These are phyloP conservation scores for Beauveria sp. DNA, from an alignment of 2,329 filamentous ascomycete genomes.

Conservation along the genomic window DNA sequence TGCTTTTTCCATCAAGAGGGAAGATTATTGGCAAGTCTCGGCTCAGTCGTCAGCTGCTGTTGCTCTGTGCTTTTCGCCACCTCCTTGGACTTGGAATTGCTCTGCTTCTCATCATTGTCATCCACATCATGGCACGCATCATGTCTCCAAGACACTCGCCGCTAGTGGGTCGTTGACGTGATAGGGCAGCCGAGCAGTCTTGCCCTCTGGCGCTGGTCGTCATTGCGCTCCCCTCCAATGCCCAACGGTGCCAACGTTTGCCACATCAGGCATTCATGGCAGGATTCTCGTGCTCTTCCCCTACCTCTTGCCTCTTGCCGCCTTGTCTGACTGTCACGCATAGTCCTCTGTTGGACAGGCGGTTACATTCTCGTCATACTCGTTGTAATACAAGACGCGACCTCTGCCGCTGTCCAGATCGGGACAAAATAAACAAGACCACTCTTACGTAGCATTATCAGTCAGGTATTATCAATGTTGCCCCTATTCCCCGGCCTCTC, in stretches of 20 bases:
- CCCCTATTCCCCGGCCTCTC: conserved; percentile 9
- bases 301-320: background rate
- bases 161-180: conserved; percentile 8
- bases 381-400: background rate
- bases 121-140: background rate
- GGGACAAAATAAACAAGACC: conserved; percentile 10
- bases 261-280: conserved; percentile 1
- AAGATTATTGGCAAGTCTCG: background rate
- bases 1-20: background rate
- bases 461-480: background rate
- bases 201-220: background rate
- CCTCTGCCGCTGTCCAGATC: conserved; percentile 8
- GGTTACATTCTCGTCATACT: background rate
- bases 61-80: background rate
- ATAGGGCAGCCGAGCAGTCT: background rate
- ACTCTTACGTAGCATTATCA: background rate
- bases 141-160: background rate
- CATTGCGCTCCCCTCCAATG: background rate
- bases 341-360: background rate
- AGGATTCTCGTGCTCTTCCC: background rate
- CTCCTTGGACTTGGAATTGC: background rate
- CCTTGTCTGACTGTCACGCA: background rate
- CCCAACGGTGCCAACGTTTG: conserved; percentile 6
- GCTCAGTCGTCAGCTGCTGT: background rate
- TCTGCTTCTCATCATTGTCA: background rate